Conservation (phyloP, 495 filamentous ascomycete species). For the Pyrenopolyporus hunteri region DNA sequence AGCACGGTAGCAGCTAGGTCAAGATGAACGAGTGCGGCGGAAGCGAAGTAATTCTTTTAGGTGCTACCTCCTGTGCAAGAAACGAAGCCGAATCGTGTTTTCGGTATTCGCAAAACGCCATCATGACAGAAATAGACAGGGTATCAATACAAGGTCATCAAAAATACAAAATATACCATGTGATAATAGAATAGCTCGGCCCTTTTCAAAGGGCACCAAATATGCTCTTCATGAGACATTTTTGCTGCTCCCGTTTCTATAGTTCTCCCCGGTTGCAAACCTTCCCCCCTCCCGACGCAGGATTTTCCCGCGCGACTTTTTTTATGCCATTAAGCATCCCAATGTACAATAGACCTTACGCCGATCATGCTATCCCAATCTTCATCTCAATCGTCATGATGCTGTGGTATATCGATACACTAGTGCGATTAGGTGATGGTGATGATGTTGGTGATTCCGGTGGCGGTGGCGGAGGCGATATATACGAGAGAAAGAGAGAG, state of each 20-base stretch:
- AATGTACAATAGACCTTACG: constrained; percentile 37
- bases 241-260: constrained; percentile 27
- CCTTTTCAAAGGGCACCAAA: not conserved
- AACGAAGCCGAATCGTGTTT: constrained; percentile 11
- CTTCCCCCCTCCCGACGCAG: not conserved
- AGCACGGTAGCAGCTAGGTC: not conserved
- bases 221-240: constrained; percentile 12
- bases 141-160: constrained; percentile 36
- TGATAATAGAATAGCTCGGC: constrained; percentile 4
- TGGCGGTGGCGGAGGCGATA: not conserved
- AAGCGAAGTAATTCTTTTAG: constrained; percentile 12
- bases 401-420: constrained; percentile 35
- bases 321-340: constrained; percentile 32
- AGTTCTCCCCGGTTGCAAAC: constrained; percentile 10
- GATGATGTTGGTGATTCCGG: not conserved
- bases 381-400: constrained; percentile 37
- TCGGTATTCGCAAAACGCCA: constrained; percentile 16
- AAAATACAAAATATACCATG: constrained; percentile 29
- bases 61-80: too few relatives aligned
- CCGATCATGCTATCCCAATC: constrained; percentile 34
- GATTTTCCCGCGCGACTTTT: constrained; percentile 7
- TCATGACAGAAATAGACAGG: constrained; percentile 19
- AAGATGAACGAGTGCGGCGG: not conserved
- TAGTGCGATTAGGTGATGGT: constrained; percentile 15
- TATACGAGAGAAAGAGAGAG: constrained; percentile 4